Percentiles rank a stretch among this genome's conserved stretches.
Conservation (phyloP, 768 basidiomycete species). For the Tylopilus balloui region DNA sequence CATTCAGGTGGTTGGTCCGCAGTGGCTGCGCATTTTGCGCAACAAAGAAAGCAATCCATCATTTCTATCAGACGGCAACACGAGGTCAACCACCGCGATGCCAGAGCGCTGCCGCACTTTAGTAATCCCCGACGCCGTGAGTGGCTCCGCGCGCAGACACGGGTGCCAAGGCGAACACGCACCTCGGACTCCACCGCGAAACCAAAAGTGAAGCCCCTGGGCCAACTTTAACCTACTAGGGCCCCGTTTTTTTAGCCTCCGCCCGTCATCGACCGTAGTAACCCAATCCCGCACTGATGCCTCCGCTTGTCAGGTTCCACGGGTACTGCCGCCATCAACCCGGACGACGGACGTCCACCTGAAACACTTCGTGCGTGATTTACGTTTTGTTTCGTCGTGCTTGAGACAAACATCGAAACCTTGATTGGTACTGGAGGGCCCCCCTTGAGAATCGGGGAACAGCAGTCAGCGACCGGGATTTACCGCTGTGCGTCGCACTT, state of each 20-base stretch:
- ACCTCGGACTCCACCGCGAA: neutral
- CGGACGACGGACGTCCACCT: conserved; percentile 9
- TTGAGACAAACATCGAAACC: neutral
- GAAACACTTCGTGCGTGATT: conserved; percentile 17
- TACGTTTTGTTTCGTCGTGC: conserved; percentile 13
- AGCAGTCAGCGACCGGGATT: neutral
- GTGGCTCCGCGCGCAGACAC: neutral
- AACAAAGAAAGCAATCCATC: too few species aligned
- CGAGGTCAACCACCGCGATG: neutral
- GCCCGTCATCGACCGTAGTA: neutral
- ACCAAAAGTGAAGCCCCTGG: neutral
- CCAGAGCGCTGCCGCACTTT: neutral
- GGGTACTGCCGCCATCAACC: neutral
- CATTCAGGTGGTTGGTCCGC: neutral
- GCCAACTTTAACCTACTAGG: conserved; percentile 3
- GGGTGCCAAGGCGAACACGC: neutral
- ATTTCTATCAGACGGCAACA: neutral
- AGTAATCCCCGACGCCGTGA: neutral
- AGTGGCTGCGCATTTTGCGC: neutral
- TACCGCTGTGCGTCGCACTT: neutral
- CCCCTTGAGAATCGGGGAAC: conserved; percentile 2
- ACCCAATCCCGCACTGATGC: neutral
- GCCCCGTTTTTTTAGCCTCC: conserved; percentile 1
- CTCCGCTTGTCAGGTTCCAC: neutral
- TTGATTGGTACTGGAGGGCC: neutral